phyloP scores from a whole-genome alignment of 768 basidiomycete species.

The Collybia sordida region DNA sequence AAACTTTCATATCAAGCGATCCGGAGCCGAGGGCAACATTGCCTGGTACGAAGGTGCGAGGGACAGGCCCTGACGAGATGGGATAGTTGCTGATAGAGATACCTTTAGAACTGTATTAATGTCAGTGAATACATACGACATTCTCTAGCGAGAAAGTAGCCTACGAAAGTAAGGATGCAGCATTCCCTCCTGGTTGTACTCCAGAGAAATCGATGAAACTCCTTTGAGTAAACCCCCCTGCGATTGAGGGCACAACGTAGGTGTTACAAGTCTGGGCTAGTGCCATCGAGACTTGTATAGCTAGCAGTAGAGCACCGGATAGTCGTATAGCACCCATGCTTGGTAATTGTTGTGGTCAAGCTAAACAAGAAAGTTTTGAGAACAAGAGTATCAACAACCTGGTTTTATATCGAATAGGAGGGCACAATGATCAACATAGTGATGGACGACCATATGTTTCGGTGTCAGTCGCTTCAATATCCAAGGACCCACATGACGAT shows the following conservation, averaged over 20 bases:
- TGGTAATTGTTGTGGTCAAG: no score
- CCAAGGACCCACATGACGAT: not conserved
- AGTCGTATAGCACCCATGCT: not conserved
- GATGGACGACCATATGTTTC: conserved; percentile 16
- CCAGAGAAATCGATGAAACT: conserved; percentile 26
- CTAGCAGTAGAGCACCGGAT: conserved; percentile 7
- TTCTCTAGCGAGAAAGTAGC: not conserved
- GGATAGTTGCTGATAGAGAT: conserved; percentile 28
- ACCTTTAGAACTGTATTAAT: conserved; percentile 17
- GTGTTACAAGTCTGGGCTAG: no score
- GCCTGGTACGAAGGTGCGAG: conserved; percentile 23
- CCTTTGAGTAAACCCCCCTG: conserved; percentile 26
- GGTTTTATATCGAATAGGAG: no score
- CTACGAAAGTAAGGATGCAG: conserved; percentile 22
- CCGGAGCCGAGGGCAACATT: conserved; percentile 31
- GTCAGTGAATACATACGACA: not conserved
- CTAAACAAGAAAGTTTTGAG: no score
- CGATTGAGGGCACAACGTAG: conserved; percentile 16
- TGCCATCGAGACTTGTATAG: not conserved
- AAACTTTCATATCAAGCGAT: conserved; percentile 31
- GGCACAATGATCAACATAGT: no score
- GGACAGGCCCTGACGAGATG: conserved; percentile 16
- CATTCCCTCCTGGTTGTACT: conserved; percentile 17
- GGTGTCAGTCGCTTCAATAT: conserved; percentile 12
- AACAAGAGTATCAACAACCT: no score